Percentiles rank a stretch among this genome's conserved stretches.
Evolutionary conservation across 306 rosid species (phyloP).

Genomic region (Begonia fuchsioides): DNA sequence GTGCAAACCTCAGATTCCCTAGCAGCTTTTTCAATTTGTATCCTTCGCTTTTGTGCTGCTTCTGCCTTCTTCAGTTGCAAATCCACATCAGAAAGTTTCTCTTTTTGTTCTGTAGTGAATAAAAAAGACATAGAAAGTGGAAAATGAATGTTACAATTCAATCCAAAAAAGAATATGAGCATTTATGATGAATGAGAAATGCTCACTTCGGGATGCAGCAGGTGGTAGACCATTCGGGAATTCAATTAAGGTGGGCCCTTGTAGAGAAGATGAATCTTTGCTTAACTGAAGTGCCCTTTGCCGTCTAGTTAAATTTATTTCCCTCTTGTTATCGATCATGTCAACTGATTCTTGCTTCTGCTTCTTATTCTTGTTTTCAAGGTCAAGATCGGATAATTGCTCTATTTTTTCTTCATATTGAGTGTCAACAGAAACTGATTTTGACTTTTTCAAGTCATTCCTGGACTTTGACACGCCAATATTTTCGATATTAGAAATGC

Average conservation of each 20-base stretch:
- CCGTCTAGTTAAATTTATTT: constrained; percentile 65
- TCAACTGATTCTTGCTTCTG: constrained; percentile 73
- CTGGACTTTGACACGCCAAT: constrained; percentile 24
- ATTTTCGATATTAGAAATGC: constrained; percentile 53
- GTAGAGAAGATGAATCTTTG: constrained; percentile 58
- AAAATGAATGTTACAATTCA: constrained; percentile 11
- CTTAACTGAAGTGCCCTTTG: constrained; percentile 85
- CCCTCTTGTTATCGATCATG: constrained; percentile 58
- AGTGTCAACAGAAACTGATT: constrained; percentile 24
- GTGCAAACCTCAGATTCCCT: constrained; percentile 68
- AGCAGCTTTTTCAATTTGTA: constrained; percentile 91
- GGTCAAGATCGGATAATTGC: constrained; percentile 56
- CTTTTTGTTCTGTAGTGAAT: constrained; percentile 64
- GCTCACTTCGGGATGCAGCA: constrained; percentile 89
- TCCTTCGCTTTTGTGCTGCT: constrained; percentile 80
- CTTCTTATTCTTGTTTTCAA: constrained; percentile 57
- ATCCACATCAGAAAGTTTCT: constrained; percentile 66
- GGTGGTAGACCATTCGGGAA: constrained; percentile 95
- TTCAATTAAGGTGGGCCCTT: constrained; percentile 56
- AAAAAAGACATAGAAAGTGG: constrained; percentile 10
- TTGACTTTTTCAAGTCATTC: constrained; percentile 29
- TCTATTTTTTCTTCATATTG: constrained; percentile 58
- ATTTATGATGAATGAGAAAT: background rate
- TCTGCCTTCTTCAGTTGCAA: constrained; percentile 87
- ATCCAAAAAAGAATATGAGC: constrained; percentile 1